These are phyloP conservation scores for Coix lacrymajobi DNA, from an alignment of 176 grass and related monocot genomes.

Conservation along the genomic window DNA sequence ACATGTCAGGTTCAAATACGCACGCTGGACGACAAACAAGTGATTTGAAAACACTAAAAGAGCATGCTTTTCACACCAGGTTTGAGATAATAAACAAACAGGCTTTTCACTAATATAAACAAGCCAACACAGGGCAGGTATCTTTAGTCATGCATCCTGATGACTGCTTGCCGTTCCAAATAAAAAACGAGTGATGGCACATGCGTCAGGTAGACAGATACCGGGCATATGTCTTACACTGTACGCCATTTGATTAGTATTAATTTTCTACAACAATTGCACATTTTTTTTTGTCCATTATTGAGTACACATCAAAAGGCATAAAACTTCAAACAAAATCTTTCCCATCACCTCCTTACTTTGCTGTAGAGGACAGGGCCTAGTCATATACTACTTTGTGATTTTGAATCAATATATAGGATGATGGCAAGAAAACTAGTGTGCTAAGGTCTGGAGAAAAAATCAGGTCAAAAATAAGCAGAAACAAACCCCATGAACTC, in stretches of 20 bases:
- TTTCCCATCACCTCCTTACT: neutral
- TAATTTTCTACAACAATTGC: neutral
- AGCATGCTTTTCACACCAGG: neutral
- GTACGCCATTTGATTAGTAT: neutral
- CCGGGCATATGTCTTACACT: neutral
- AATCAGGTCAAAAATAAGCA: no score
- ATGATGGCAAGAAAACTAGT: neutral
- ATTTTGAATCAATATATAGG: neutral
- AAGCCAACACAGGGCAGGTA: neutral
- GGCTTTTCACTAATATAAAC: neutral
- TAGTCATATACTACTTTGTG: neutral
- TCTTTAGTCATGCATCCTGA: neutral
- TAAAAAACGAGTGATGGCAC: neutral
- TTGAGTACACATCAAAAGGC: neutral
- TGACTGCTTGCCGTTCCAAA: neutral
- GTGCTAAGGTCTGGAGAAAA: neutral
- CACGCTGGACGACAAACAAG: neutral
- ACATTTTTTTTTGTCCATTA: neutral
- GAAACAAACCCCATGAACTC: neutral
- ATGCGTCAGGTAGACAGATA: neutral
- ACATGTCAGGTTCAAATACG: neutral
- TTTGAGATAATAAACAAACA: neutral
- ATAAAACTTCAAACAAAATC: neutral
- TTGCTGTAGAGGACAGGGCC: neutral
- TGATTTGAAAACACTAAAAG: slow-evolving; percentile 7